Percentiles rank a stretch among this genome's conserved stretches.
phyloP scores from a whole-genome alignment of 1,284 basidiomycete species.

The Leucoagaricus sp. region DNA sequence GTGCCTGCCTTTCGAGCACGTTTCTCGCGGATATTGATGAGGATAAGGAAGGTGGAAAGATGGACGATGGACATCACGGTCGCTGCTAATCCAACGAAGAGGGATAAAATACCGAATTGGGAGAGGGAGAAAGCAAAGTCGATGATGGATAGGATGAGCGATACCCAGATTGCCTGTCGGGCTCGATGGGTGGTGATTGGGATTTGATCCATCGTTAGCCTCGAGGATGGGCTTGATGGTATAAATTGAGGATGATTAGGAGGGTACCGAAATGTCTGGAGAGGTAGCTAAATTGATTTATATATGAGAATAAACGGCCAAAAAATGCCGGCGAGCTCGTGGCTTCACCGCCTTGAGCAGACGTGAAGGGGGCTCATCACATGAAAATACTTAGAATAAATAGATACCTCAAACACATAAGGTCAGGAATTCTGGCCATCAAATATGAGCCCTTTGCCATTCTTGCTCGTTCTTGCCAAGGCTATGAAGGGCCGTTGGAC shows the following conservation, averaged over 20 bases:
- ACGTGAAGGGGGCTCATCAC: too few species aligned
- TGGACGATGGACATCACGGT: background rate
- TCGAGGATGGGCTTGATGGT: too few species aligned
- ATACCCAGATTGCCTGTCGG: background rate
- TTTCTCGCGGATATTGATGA: slow-evolving; percentile 1
- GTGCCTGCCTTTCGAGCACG: background rate
- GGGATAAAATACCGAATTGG: background rate
- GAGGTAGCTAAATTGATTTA: too few species aligned
- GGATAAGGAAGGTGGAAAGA: background rate
- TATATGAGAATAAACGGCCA: too few species aligned
- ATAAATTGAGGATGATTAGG: background rate
- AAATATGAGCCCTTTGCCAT: too few species aligned
- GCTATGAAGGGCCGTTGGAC: too few species aligned
- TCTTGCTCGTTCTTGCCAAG: too few species aligned
- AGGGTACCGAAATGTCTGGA: background rate
- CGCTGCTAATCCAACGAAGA: background rate
- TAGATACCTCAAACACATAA: too few species aligned
- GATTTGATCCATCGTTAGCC: background rate
- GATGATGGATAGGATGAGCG: background rate
- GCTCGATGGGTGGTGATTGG: background rate
- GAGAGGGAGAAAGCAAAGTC: background rate
- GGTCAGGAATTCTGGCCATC: too few species aligned
- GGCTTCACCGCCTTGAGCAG: too few species aligned
- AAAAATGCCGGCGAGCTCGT: too few species aligned
- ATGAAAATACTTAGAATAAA: too few species aligned